Evolutionary conservation across 495 filamentous ascomycete species (phyloP).

Genomic region (Trichocladium uniseriatum): DNA sequence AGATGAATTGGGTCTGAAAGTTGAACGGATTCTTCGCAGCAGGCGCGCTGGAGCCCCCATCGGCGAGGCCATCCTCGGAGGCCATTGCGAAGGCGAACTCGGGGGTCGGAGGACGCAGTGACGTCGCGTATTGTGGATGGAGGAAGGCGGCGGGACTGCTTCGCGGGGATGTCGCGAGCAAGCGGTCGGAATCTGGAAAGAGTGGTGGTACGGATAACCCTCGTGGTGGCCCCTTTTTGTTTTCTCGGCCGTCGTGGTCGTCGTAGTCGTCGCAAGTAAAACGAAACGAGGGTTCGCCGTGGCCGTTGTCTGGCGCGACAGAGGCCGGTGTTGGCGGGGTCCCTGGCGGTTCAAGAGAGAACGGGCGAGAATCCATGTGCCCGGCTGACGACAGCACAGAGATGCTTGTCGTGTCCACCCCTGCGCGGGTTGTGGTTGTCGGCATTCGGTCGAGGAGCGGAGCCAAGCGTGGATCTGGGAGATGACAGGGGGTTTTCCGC

Average conservation of each 20-base stretch:
- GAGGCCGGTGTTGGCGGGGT: constrained; percentile 22
- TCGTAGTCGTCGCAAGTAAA: constrained; percentile 15
- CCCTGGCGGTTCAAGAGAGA: constrained; percentile 1
- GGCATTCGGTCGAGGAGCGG: constrained; percentile 5
- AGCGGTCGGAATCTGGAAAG: background rate
- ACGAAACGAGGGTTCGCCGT: constrained; percentile 11
- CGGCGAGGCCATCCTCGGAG: constrained; percentile 21
- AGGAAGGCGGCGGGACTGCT: constrained; percentile 15
- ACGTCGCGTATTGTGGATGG: constrained; percentile 12
- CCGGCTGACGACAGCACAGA: background rate
- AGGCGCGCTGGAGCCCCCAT: constrained; percentile 25
- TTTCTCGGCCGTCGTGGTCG: background rate
- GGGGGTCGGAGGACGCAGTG: constrained; percentile 15
- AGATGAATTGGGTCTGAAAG: constrained; percentile 77
- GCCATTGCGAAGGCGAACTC: constrained; percentile 27
- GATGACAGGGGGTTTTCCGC: background rate
- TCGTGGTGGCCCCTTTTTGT: too few relatives aligned
- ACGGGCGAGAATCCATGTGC: constrained; percentile 7
- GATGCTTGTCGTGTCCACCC: background rate
- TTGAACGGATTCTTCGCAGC: constrained; percentile 66
- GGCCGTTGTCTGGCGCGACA: constrained; percentile 16
- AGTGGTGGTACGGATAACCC: too few relatives aligned
- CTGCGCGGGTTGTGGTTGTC: constrained; percentile 1
- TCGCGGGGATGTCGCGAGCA: constrained; percentile 7
- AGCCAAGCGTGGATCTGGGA: constrained; percentile 2